Evolutionary conservation across 768 basidiomycete genomes (phyloP), one percentile per base, ranked within the genome.

Genomic region (Agaricus subrufescens): DNA sequence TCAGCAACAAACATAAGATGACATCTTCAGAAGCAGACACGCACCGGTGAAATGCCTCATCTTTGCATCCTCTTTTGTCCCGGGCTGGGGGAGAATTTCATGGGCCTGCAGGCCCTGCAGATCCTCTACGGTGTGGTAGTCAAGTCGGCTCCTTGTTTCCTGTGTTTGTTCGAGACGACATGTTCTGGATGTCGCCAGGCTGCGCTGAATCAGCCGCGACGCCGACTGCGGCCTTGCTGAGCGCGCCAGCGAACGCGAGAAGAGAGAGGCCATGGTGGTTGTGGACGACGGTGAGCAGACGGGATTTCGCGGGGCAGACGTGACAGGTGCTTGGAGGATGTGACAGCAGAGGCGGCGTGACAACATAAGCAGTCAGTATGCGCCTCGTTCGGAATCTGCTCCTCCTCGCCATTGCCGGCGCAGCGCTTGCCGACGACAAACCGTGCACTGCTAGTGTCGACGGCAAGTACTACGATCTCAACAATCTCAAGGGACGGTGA

Each of bases 1-100:
- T 56, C 26, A 56, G 43, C 14, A 50, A 30, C 34, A 10, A 6
- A 12, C 3, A n/a, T 3, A 19, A 48, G 19, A 45, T 27, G 3
- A 10, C 8, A 0, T 12, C 19, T 19, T 19, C 23, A 11, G n/a
- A 44, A 46, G 39, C 34, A 46, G 40, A 40, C 40, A 75, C 80
- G 59, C 65, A 93, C 90, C 93, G 53, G 94, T 98, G 67, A 96
- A 98, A 75, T 98, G 96, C 68, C 91, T 80, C 79, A 97, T 81
- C 67, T 87, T 87, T 12, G 87, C 74, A 61, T 94, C 94, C 49
- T 82, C 83, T 55, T 84, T 77, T 25, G 80, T 75, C 11, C 82
- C 82, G 0, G 84, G 84, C 68, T 94, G 93, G 47, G 81, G 76
- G 57, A 98, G 70, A 64, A 97, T 89, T 57, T 96, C 87, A 9